Conservation (phyloP, 106 monocot genomes). For the Xerophyta viscosa region DNA sequence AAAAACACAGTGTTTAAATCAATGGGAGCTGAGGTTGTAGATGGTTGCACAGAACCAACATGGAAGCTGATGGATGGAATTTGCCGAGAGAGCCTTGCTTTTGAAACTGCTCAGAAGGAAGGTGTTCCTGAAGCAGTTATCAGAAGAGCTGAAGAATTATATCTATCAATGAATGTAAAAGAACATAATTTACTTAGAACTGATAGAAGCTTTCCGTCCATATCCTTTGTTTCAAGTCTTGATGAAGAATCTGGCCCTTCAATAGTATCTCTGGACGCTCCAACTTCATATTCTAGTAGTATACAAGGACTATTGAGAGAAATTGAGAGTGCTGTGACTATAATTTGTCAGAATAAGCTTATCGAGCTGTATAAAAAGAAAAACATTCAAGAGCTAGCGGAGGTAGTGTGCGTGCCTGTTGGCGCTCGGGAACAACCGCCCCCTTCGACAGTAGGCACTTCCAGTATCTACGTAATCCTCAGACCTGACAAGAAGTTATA, state of each 20-base stretch:
- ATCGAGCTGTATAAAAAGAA: constrained; percentile 52
- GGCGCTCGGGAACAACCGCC: constrained; percentile 86
- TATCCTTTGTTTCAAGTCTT: constrained; percentile 3
- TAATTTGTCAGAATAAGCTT: constrained; percentile 59
- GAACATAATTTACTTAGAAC: neutral
- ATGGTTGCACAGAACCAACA: constrained; percentile 59
- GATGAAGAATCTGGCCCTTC: constrained; percentile 11
- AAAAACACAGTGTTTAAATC: constrained; percentile 57
- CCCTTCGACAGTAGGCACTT: constrained; percentile 76
- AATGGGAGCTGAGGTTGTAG: constrained; percentile 61
- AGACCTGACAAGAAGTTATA: constrained; percentile 79
- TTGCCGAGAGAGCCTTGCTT: constrained; percentile 92
- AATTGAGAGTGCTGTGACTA: constrained; percentile 53
- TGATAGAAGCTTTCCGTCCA: neutral
- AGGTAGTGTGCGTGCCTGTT: constrained; percentile 44
- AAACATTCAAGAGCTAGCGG: constrained; percentile 29
- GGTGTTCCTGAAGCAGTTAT: constrained; percentile 66
- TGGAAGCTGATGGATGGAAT: constrained; percentile 75
- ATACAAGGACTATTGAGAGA: constrained; percentile 23
- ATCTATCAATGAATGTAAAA: constrained; percentile 28
- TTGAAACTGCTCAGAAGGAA: constrained; percentile 80
- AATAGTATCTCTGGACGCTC: neutral
- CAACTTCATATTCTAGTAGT: neutral
- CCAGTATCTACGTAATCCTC: constrained; percentile 72
- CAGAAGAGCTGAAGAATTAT: constrained; percentile 75